These are phyloP conservation scores for Aspergillus amoenus DNA, from an alignment of 2,329 filamentous ascomycete genomes.

Conservation along the genomic window DNA sequence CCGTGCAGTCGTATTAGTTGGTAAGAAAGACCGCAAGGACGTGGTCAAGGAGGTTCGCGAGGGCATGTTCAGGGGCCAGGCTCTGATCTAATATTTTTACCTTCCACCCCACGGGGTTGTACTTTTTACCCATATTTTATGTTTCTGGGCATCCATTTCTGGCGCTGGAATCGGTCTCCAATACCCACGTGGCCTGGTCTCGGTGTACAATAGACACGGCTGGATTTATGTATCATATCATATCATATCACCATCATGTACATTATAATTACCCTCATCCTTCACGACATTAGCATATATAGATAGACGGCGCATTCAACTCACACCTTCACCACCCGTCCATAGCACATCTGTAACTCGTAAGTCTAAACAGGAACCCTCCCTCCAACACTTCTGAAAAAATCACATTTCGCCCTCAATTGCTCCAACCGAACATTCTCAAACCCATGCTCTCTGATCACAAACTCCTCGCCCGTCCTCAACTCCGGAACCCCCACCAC, in stretches of 20 bases:
- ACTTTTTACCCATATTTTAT: background rate
- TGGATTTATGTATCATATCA: constrained; percentile 5
- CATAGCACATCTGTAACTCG: background rate
- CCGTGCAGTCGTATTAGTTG: constrained; percentile 84
- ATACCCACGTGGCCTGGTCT: constrained; percentile 8
- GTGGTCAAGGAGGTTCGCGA: constrained; percentile 89
- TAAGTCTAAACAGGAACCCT: background rate
- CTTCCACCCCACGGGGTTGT: background rate
- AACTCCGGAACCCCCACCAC: constrained; percentile 47
- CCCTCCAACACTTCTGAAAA: background rate
- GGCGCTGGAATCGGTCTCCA: constrained; percentile 9
- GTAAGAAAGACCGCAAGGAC: constrained; percentile 84
- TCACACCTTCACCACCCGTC: background rate
- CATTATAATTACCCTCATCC: background rate
- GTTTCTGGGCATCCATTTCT: constrained; percentile 1
- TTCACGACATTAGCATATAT: background rate
- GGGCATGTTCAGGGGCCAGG: constrained; percentile 80
- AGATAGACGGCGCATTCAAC: constrained; percentile 2
- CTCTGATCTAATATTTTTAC: constrained; percentile 60
- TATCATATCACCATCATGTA: constrained; percentile 8
- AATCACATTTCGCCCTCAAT: constrained; percentile 32
- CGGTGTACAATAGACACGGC: constrained; percentile 1
- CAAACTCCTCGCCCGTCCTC: constrained; percentile 48
- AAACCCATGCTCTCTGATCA: constrained; percentile 51
- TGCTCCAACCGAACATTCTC: constrained; percentile 47